A percentile compares a stretch with the other conserved stretches of the same genome.
phyloP scores from a whole-genome alignment of 306 rosid species.

The Argentina anserina region DNA sequence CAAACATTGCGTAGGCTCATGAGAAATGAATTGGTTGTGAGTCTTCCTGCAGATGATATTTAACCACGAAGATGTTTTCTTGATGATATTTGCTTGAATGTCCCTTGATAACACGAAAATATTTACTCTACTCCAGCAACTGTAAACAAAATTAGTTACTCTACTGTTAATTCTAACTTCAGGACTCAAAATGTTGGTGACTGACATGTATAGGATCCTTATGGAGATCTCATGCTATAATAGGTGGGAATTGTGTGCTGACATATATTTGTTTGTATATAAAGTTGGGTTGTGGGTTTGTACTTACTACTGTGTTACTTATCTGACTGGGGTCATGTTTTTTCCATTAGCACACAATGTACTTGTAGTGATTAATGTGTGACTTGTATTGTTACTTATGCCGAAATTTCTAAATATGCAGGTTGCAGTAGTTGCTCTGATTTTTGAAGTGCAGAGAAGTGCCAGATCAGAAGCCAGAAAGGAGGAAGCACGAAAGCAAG shows the following conservation, averaged over 20 bases:
- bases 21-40: not conserved
- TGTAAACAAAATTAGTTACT: not conserved
- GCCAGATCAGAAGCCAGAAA: slow-evolving; percentile 90
- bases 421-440: slow-evolving; percentile 75
- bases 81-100: not conserved
- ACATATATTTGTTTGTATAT: not conserved
- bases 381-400: slow-evolving; percentile 9
- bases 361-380: not conserved
- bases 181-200: not conserved
- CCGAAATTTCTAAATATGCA: slow-evolving; percentile 27
- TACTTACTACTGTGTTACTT: too few species aligned
- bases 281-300: not conserved
- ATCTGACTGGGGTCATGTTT: not conserved
- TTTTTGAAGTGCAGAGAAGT: slow-evolving; percentile 91
- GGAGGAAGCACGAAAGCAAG: slow-evolving; percentile 78
- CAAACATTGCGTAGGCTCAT: not conserved
- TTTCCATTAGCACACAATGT: slow-evolving; percentile 9
- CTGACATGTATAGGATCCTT: not conserved
- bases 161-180: not conserved
- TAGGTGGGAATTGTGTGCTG: not conserved
- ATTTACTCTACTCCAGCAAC: not conserved
- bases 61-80: not conserved
- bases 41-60: not conserved
- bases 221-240: not conserved
- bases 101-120: not conserved